These are phyloP conservation scores for Thymus mandschuricus DNA, from an alignment of 257 asterid species.

Conservation along the genomic window DNA sequence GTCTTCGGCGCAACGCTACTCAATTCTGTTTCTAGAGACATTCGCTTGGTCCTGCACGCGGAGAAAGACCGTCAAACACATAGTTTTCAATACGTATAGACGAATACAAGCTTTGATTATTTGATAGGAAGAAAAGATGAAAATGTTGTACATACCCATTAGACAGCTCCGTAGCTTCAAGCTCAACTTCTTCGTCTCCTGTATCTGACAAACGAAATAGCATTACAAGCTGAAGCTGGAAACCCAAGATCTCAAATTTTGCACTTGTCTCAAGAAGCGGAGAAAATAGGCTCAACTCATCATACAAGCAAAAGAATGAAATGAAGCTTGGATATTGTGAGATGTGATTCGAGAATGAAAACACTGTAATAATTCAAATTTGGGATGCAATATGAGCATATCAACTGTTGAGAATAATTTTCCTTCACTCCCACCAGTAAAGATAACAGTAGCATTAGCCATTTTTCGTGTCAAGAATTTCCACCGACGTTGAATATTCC, in stretches of 20 bases:
- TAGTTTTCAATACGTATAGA: no score
- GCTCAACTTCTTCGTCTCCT: slow-evolving; percentile 48
- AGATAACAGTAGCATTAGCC: background rate
- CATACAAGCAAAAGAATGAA: background rate
- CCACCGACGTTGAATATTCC: background rate
- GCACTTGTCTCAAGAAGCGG: slow-evolving; percentile 6
- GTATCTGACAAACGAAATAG: slow-evolving; percentile 44
- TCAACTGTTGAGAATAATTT: background rate
- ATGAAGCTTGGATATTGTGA: background rate
- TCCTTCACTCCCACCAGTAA: background rate
- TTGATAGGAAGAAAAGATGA: background rate
- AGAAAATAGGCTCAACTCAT: background rate
- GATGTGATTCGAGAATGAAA: background rate
- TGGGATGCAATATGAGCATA: background rate
- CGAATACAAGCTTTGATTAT: background rate
- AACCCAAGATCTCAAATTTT: background rate
- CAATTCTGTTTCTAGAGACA: slow-evolving; percentile 76
- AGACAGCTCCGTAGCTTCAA: slow-evolving; percentile 61
- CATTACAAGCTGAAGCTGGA: slow-evolving; percentile 18
- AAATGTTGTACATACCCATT: slow-evolving; percentile 52
- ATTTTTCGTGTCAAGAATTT: slow-evolving; percentile 5
- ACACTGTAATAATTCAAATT: background rate
- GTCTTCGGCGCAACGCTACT: slow-evolving; percentile 76
- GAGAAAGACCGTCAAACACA: background rate
- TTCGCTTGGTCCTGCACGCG: slow-evolving; percentile 72